A percentile compares a stretch with the other conserved stretches of the same genome.
Evolutionary conservation across 176 grass and related monocot genomes (phyloP).

Genomic region (Oryza glaberrima): DNA sequence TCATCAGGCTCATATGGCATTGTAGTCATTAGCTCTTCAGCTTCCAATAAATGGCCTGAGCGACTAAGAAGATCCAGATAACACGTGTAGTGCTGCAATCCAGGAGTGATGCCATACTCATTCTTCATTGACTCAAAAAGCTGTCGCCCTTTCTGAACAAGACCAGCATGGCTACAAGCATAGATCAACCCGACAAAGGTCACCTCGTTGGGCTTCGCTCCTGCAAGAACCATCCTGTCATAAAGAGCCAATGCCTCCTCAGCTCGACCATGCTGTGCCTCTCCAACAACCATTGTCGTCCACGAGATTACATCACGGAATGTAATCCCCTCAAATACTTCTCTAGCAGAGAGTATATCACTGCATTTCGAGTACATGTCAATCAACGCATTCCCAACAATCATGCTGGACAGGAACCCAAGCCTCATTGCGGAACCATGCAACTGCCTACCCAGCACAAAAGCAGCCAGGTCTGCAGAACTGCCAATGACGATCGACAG

Average conservation of each 20-base stretch:
- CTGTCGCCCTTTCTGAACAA: constrained; percentile 75
- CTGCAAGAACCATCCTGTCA: constrained; percentile 63
- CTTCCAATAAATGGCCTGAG: constrained; percentile 74
- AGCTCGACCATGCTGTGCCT: constrained; percentile 76
- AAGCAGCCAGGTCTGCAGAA: constrained; percentile 53
- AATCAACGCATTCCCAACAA: constrained; percentile 72
- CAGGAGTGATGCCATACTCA: constrained; percentile 70
- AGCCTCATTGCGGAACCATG: constrained; percentile 57
- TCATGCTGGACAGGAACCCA: constrained; percentile 59
- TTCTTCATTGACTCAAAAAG: constrained; percentile 74
- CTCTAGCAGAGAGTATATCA: constrained; percentile 76
- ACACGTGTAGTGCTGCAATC: constrained; percentile 86
- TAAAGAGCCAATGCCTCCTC: constrained; percentile 60
- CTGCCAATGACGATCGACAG: constrained; percentile 51
- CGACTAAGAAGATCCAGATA: constrained; percentile 90
- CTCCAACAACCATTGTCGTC: constrained; percentile 90
- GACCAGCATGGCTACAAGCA: constrained; percentile 88
- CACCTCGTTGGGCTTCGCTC: constrained; percentile 80
- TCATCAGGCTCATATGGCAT: constrained; percentile 84
- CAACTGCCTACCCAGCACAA: constrained; percentile 66
- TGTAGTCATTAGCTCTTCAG: constrained; percentile 63
- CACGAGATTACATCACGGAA: constrained; percentile 66
- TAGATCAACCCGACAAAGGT: constrained; percentile 90
- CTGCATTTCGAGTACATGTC: constrained; percentile 98
- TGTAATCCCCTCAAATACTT: constrained; percentile 66